These are phyloP conservation scores for Hymenoscyphus linearis DNA, from an alignment of 2,329 filamentous ascomycete species.

Conservation along the genomic window DNA sequence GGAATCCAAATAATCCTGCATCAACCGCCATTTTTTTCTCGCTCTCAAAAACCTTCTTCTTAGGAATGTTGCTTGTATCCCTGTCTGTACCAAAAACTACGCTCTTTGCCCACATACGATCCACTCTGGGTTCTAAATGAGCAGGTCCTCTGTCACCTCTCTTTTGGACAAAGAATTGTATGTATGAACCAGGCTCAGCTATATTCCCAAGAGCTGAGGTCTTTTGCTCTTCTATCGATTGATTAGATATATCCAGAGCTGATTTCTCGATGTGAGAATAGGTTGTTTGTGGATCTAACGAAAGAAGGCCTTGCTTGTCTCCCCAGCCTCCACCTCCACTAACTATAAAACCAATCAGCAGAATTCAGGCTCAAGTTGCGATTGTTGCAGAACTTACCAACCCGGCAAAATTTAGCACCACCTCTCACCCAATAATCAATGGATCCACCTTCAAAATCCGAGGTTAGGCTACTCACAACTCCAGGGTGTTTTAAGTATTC, in stretches of 20 bases:
- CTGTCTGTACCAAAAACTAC: slow-evolving; percentile 26
- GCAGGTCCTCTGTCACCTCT: slow-evolving; percentile 2
- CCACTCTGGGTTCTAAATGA: background rate
- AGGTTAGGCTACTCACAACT: background rate
- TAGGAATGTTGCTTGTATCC: slow-evolving; percentile 28
- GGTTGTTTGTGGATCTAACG: slow-evolving; percentile 64
- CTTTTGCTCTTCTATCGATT: slow-evolving; percentile 30
- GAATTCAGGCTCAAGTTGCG: background rate
- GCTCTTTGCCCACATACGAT: slow-evolving; percentile 14
- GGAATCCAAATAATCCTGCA: slow-evolving; percentile 52
- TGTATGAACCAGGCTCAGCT: slow-evolving; percentile 55
- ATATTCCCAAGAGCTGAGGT: slow-evolving; percentile 45
- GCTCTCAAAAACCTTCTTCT: slow-evolving; percentile 8
- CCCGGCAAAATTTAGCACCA: slow-evolving; percentile 27
- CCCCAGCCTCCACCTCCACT: slow-evolving; percentile 86
- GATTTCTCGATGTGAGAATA: slow-evolving; percentile 47
- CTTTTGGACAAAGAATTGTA: slow-evolving; percentile 54
- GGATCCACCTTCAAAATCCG: slow-evolving; percentile 4
- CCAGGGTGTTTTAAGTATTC: background rate
- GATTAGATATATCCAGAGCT: slow-evolving; percentile 43
- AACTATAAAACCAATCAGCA: slow-evolving; percentile 40
- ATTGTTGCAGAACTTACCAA: slow-evolving; percentile 25
- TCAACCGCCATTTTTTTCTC: background rate
- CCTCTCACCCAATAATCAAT: slow-evolving; percentile 19
- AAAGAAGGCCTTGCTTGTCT: slow-evolving; percentile 70